These are phyloP conservation scores for Syzygium malaccense DNA, from an alignment of 441 rosid species.

Conservation along the genomic window DNA sequence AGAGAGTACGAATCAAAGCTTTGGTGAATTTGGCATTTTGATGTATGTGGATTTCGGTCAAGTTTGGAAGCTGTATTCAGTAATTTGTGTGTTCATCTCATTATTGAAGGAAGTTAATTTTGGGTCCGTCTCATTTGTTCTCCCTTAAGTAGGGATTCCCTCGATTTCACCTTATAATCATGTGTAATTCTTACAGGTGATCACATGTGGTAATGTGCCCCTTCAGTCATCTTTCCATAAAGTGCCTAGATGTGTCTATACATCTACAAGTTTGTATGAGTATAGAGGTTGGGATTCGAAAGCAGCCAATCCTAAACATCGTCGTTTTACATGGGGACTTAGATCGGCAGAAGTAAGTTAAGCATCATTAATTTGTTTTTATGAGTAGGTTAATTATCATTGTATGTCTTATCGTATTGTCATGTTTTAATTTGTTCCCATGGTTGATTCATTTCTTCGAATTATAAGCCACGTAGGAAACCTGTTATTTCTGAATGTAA, in stretches of 20 bases:
- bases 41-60: neutral
- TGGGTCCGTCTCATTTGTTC: neutral
- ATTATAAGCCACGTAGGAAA: neutral
- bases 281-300: slow-evolving; percentile 97
- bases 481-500: neutral
- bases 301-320: slow-evolving; percentile 91
- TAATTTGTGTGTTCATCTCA: neutral
- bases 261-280: slow-evolving; percentile 88
- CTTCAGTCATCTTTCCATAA: slow-evolving; percentile 94
- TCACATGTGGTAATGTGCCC: slow-evolving; percentile 96
- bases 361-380: neutral
- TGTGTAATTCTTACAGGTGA: slow-evolving; percentile 40
- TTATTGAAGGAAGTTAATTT: neutral
- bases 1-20: neutral
- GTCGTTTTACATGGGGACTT: slow-evolving; percentile 91
- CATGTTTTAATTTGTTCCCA: neutral
- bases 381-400: neutral
- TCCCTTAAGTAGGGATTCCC: neutral
- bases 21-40: neutral
- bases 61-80: neutral
- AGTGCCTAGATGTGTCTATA: slow-evolving; percentile 95
- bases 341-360: slow-evolving; percentile 47
- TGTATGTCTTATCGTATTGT: neutral
- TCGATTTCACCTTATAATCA: neutral
- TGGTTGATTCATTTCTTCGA: neutral